Conservation (phyloP, 148 eudicot genomes). For the Chenopodium quinoa region DNA sequence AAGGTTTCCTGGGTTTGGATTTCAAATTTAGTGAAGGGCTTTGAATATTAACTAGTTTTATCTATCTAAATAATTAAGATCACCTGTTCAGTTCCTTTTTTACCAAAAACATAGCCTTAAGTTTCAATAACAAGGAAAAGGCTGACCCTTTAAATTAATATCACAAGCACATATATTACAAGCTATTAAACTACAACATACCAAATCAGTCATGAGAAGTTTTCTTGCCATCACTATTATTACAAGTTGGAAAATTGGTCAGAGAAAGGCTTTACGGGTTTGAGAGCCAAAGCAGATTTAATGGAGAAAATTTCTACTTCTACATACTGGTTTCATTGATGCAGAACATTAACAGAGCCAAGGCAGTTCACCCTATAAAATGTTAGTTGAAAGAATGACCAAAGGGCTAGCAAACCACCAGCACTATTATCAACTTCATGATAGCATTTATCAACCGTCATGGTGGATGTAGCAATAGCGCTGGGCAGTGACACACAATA, state of each 20-base stretch:
- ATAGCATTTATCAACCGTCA: background rate
- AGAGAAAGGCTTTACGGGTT: background rate
- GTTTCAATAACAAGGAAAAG: background rate
- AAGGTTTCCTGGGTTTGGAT: background rate
- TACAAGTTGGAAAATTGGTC: background rate
- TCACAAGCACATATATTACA: background rate
- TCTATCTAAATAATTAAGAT: background rate
- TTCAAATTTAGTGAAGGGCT: background rate
- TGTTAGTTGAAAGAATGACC: background rate
- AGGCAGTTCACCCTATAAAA: background rate
- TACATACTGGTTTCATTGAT: background rate
- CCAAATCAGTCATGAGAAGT: no score
- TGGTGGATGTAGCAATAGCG: background rate
- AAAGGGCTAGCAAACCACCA: background rate
- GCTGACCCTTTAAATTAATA: background rate
- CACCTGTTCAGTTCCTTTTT: background rate
- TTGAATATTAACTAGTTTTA: background rate
- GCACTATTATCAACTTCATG: background rate
- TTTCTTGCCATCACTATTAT: background rate
- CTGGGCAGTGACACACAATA: background rate
- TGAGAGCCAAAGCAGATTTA: background rate
- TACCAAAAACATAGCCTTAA: background rate
- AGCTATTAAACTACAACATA: background rate
- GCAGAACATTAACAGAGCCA: background rate
- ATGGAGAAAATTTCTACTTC: background rate